phyloP scores from a whole-genome alignment of 306 rosid genomes.

The Cyamopsis tetragonoloba region DNA sequence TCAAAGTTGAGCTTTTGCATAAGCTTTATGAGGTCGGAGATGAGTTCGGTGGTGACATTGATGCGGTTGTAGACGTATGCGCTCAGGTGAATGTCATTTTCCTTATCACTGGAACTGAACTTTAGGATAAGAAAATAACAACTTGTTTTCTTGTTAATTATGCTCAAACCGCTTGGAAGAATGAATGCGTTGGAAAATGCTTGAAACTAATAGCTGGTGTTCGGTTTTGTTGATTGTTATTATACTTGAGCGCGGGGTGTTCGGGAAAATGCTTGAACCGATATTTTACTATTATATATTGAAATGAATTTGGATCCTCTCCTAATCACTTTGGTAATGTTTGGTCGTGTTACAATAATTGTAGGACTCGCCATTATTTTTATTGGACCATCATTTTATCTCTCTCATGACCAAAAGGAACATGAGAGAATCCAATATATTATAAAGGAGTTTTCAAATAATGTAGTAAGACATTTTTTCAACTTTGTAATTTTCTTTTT shows the following conservation, averaged over 20 bases:
- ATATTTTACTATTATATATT: neutral
- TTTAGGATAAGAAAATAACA: neutral
- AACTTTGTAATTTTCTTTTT: conserved; percentile 10
- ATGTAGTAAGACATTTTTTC: neutral
- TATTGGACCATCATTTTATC: too few species aligned
- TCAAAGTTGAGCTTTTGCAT: conserved; percentile 42
- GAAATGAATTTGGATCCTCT: too few species aligned
- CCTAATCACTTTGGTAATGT: too few species aligned
- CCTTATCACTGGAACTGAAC: neutral
- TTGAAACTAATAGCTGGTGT: neutral
- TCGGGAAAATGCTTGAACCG: conserved; percentile 30
- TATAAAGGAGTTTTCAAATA: neutral
- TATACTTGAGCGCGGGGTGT: conserved; percentile 17
- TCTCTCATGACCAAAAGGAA: too few species aligned
- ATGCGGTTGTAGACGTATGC: conserved; percentile 50
- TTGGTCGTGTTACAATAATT: too few species aligned
- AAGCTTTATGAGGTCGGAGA: conserved; percentile 49
- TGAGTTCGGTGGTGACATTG: conserved; percentile 56
- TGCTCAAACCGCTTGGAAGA: neutral
- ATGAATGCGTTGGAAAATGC: neutral
- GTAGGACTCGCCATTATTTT: too few species aligned
- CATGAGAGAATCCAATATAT: too few species aligned
- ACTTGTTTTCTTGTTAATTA: neutral
- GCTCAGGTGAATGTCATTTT: conserved; percentile 43
- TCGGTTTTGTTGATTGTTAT: neutral